Evolutionary conservation across 495 filamentous ascomycete genomes (phyloP).

Genomic region (Glarea lozoyensis): DNA sequence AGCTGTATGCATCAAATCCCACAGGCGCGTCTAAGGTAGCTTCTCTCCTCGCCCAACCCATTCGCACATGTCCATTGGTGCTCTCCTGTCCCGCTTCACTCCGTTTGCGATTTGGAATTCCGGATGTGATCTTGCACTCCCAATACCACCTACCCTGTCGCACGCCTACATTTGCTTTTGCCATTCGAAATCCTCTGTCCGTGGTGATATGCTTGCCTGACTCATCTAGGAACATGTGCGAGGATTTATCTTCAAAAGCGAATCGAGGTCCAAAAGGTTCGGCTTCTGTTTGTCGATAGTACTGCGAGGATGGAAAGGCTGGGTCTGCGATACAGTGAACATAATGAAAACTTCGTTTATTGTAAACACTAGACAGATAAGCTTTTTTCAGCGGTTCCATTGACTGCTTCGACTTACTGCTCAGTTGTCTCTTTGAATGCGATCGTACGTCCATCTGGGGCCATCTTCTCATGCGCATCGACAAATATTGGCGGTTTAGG

Average conservation of each 20-base stretch:
- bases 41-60: slow-evolving; percentile 86
- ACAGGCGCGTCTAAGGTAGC: slow-evolving; percentile 88
- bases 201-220: slow-evolving; percentile 55
- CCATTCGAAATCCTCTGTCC: slow-evolving; percentile 75
- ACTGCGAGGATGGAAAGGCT: slow-evolving; percentile 74
- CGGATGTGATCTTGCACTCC: slow-evolving; percentile 79
- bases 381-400: neutral
- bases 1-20: slow-evolving; percentile 93
- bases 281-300: slow-evolving; percentile 81
- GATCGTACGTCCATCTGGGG: slow-evolving; percentile 34
- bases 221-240: slow-evolving; percentile 60
- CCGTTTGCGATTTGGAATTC: slow-evolving; percentile 31
- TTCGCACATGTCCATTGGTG: slow-evolving; percentile 65
- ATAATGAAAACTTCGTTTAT: slow-evolving; percentile 88
- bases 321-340: slow-evolving; percentile 85
- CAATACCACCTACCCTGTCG: slow-evolving; percentile 91
- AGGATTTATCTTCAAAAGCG: slow-evolving; percentile 84
- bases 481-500: slow-evolving; percentile 45
- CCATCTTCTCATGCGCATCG: slow-evolving; percentile 35
- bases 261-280: slow-evolving; percentile 73
- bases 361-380: slow-evolving; percentile 54
- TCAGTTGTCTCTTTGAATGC: slow-evolving; percentile 56
- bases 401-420: slow-evolving; percentile 38
- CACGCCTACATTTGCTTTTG: slow-evolving; percentile 80
- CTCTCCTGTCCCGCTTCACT: slow-evolving; percentile 17